phyloP scores from a whole-genome alignment of 805 yeast genomes.

The Komagataella phaffii region DNA sequence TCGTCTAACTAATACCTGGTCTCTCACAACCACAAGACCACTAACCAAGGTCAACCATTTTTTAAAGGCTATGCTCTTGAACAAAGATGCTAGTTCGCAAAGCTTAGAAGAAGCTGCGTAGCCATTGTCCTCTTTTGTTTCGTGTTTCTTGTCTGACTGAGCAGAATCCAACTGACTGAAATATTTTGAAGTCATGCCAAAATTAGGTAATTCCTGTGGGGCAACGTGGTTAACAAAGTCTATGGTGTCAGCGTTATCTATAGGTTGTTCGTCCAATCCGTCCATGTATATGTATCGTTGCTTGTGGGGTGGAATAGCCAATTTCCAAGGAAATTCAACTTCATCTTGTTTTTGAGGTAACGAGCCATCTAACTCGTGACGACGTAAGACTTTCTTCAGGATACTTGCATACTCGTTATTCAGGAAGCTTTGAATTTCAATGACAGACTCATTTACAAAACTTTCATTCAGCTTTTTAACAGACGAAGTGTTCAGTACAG shows the following conservation, averaged over 20 bases:
- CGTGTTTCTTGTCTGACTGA: background rate
- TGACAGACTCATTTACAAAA: constrained; percentile 56
- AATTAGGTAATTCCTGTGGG: constrained; percentile 43
- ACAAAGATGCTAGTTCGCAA: constrained; percentile 39
- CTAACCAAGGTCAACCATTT: constrained; percentile 61
- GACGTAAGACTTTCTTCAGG: constrained; percentile 34
- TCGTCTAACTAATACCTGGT: constrained; percentile 63
- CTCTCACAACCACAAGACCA: constrained; percentile 44
- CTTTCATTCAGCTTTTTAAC: constrained; percentile 28
- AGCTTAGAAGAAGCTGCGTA: constrained; percentile 21
- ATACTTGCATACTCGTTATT: constrained; percentile 35
- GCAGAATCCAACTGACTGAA: background rate
- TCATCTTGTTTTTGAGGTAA: constrained; percentile 47
- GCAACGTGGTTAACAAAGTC: constrained; percentile 12
- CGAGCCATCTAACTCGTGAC: constrained; percentile 36
- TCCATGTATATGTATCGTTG: constrained; percentile 78
- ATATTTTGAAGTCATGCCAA: constrained; percentile 16
- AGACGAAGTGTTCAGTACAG: constrained; percentile 25
- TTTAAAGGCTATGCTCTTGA: constrained; percentile 47
- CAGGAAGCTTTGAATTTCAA: constrained; percentile 54
- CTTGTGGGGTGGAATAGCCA: constrained; percentile 90
- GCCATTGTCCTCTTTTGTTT: constrained; percentile 13
- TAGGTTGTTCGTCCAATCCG: constrained; percentile 30
- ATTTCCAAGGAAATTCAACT: constrained; percentile 66
- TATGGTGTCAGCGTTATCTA: constrained; percentile 20